These are phyloP conservation scores for Termitomyces sp. DNA, from an alignment of 768 basidiomycete genomes.

Conservation along the genomic window DNA sequence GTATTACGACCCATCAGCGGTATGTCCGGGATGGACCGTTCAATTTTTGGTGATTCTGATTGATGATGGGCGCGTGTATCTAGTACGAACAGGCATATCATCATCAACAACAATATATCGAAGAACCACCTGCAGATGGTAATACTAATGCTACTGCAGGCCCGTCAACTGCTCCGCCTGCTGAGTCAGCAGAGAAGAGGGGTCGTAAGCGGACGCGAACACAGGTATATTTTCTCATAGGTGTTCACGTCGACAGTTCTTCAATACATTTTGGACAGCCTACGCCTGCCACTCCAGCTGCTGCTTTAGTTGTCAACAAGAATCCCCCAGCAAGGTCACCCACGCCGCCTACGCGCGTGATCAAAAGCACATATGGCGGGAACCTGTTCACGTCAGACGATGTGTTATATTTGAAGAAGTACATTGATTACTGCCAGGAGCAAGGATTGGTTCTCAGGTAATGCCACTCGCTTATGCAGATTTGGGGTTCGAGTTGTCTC, in stretches of 20 bases:
- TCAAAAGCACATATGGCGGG: conserved; percentile 88
- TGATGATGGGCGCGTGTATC: not conserved
- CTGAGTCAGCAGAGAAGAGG: conserved; percentile 41
- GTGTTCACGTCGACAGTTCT: not conserved
- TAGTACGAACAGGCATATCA: conserved; percentile 61
- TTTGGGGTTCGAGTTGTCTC: not conserved
- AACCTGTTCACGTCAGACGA: conserved; percentile 86
- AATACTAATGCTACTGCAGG: conserved; percentile 31
- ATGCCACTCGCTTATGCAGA: not conserved
- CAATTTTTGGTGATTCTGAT: not conserved
- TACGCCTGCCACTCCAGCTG: conserved; percentile 62
- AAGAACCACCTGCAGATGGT: conserved; percentile 41
- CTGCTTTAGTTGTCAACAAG: conserved; percentile 63
- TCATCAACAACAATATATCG: conserved; percentile 52
- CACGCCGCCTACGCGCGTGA: conserved; percentile 76
- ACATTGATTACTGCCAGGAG: conserved; percentile 89
- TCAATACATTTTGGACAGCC: conserved; percentile 31
- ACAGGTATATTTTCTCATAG: conserved; percentile 30
- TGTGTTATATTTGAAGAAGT: conserved; percentile 78
- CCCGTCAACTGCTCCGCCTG: conserved; percentile 28
- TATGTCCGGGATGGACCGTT: conserved; percentile 25
- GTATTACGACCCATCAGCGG: conserved; percentile 55
- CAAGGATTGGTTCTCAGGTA: conserved; percentile 81
- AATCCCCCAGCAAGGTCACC: conserved; percentile 75
- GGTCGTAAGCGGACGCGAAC: conserved; percentile 69